These are phyloP conservation scores for Picochlorum costavermella DNA, from an alignment of 139 green algal species.

Conservation along the genomic window DNA sequence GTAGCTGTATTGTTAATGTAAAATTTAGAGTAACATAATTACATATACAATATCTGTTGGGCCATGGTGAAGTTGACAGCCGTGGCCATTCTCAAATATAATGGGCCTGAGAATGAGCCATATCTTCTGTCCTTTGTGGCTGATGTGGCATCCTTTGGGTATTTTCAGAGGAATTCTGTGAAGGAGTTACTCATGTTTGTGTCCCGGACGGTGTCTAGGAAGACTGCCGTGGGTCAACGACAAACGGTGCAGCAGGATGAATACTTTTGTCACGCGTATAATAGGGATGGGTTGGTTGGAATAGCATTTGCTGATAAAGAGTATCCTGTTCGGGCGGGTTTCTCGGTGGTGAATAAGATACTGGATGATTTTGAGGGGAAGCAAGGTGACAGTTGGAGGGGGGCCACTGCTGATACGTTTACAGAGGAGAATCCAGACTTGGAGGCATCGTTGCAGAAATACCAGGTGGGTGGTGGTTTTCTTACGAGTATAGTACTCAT, in stretches of 20 bases:
- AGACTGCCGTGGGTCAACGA: slow-evolving; percentile 52
- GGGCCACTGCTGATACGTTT: slow-evolving; percentile 43
- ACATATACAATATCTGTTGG: neutral
- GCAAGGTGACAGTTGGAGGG: slow-evolving; percentile 56
- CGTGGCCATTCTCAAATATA: slow-evolving; percentile 60
- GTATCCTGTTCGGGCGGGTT: slow-evolving; percentile 87
- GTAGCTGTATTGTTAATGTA: neutral
- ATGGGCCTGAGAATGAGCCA: slow-evolving; percentile 54
- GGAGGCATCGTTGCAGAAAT: slow-evolving; percentile 73
- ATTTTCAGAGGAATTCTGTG: slow-evolving; percentile 79
- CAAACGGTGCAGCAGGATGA: slow-evolving; percentile 78
- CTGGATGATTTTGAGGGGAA: slow-evolving; percentile 56
- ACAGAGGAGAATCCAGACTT: slow-evolving; percentile 43
- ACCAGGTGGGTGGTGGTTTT: slow-evolving; percentile 52
- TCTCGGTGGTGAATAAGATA: slow-evolving; percentile 85
- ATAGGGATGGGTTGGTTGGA: slow-evolving; percentile 78
- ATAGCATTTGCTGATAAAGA: slow-evolving; percentile 84
- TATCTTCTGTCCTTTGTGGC: slow-evolving; percentile 63
- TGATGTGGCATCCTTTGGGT: slow-evolving; percentile 90
- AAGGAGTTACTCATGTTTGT: slow-evolving; percentile 92
- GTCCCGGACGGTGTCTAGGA: slow-evolving; percentile 79
- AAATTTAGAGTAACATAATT: neutral
- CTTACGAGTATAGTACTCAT: neutral
- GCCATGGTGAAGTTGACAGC: slow-evolving; percentile 51
- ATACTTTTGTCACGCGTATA: slow-evolving; percentile 89